Percentiles rank a stretch among this genome's conserved stretches.
phyloP scores from a whole-genome alignment of 2,329 filamentous ascomycete genomes.

The Fusarium tjaetaba region DNA sequence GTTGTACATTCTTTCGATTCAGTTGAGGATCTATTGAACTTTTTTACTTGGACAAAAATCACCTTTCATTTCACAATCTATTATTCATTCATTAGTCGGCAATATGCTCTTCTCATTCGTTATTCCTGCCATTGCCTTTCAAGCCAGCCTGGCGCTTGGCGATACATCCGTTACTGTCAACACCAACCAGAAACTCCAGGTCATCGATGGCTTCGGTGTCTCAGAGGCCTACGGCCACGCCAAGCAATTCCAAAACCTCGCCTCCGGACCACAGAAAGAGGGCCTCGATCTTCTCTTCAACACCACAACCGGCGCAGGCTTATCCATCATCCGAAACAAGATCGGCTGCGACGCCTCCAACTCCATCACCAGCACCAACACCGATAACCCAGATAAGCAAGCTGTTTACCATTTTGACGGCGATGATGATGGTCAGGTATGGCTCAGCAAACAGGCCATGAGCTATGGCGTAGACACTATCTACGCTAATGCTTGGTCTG shows the following conservation, averaged over 20 bases:
- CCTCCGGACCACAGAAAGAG: not conserved
- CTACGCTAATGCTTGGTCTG: not conserved
- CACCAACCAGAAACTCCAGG: not conserved
- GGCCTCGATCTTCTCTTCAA: not conserved
- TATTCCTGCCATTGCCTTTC: not conserved
- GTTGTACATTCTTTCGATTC: not conserved
- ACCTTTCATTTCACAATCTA: no score
- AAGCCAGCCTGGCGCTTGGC: not conserved
- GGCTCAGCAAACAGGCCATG: not conserved
- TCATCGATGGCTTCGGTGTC: not conserved
- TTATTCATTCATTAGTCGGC: not conserved
- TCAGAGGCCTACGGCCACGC: not conserved
- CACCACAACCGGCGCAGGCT: not conserved
- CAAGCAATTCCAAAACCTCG: not conserved
- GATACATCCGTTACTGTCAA: not conserved
- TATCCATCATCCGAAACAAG: not conserved
- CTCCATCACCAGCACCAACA: not conserved
- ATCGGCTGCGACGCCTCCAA: not conserved
- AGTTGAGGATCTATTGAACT: no score
- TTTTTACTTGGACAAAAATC: accelerated
- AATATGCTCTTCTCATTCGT: not conserved
- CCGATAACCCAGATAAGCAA: not conserved
- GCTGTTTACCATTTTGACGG: not conserved
- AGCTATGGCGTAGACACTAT: accelerated
- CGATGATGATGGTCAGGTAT: not conserved